These are phyloP conservation scores for Globisporangium iwayamae DNA, from an alignment of 352 stramenopile genomes.

Conservation along the genomic window DNA sequence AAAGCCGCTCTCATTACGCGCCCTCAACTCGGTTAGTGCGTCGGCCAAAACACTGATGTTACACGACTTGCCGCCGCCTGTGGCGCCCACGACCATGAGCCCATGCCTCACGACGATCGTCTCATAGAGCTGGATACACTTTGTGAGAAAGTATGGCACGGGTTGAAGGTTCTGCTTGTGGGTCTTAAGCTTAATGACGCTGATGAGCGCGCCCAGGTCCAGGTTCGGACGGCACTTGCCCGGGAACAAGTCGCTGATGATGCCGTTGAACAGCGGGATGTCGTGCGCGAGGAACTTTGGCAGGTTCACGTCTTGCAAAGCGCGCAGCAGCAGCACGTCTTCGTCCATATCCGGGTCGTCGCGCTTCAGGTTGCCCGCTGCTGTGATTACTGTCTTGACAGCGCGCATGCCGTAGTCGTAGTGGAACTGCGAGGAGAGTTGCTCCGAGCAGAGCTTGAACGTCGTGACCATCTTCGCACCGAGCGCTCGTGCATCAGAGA, in stretches of 20 bases:
- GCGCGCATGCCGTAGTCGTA: conserved; percentile 92
- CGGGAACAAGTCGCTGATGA: conserved; percentile 94
- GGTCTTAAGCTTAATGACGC: conserved; percentile 89
- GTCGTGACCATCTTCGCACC: conserved; percentile 87
- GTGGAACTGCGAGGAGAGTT: conserved; percentile 87
- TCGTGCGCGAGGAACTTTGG: conserved; percentile 95
- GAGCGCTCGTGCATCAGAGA: conserved; percentile 43
- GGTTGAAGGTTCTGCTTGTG: conserved; percentile 82
- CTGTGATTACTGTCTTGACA: conserved; percentile 88
- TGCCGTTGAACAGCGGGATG: conserved; percentile 94
- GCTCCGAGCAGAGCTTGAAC: conserved; percentile 88
- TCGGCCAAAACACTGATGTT: conserved; percentile 91
- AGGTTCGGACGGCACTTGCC: conserved; percentile 86
- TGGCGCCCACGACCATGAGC: conserved; percentile 94
- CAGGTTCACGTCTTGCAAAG: conserved; percentile 95
- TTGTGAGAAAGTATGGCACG: conserved; percentile 91
- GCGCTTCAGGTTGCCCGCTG: conserved; percentile 88
- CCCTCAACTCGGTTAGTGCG: conserved; percentile 85
- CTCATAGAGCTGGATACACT: conserved; percentile 95
- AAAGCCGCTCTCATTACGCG: conserved; percentile 70
- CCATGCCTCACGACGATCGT: conserved; percentile 93
- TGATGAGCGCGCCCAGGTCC: conserved; percentile 84
- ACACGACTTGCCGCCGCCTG: conserved; percentile 87
- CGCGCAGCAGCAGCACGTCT: conserved; percentile 90
- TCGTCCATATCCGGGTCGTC: conserved; percentile 91